Base-by-base conservation (phyloP, 306 rosid species). In the Pyrus communis region DNA sequence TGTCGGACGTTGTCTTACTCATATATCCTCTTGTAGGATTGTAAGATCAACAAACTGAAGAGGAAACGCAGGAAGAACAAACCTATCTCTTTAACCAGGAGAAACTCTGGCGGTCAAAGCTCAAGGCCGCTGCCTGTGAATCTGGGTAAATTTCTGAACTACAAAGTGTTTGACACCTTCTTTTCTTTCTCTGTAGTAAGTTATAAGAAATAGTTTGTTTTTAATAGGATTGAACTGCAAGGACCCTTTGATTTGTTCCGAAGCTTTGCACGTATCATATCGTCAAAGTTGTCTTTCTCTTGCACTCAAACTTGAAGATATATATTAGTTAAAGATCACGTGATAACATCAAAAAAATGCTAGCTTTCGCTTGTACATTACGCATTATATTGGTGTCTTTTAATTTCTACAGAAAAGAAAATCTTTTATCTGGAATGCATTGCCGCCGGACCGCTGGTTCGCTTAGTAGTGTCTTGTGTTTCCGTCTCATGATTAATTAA, bases 121-220 rank as follows among this genome's bases (percentile, higher is more conserved):
- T 71, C 77, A 12, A 62, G 73, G 72, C 27, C 60, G 30, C 2
- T 40, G 19, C 42, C 59, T 35, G 28, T 54, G 64, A 21, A 49
- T n/a, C 76, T 2, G 17, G 67, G 82, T 71, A 63, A 46, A 70
- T 0, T 33, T 78, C 71, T 61, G 17, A 61, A 78, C 76, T 62
- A 11, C 49, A 35, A 21, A 14, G 4, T 35, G 54, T 27, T 74
- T 42, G 69, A 74, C 12, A 60, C 65, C 55, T 4, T 21, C 55
- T 15, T 0, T 45, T 57, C n/a, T n/a, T 9, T 59, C 30, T 40
- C 58, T 73, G 17, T 73, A 22, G 11, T 70, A 9, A 28, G 27
- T 38, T 66, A 4, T 21, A 15, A 13, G 59, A 43, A 69, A 6
- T 69, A 15, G 35, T 8, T 69, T 15, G 25, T 45, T 18, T 22